These are phyloP conservation scores for Rhizoctonia solani DNA, from an alignment of 1,284 basidiomycete genomes.

Conservation along the genomic window DNA sequence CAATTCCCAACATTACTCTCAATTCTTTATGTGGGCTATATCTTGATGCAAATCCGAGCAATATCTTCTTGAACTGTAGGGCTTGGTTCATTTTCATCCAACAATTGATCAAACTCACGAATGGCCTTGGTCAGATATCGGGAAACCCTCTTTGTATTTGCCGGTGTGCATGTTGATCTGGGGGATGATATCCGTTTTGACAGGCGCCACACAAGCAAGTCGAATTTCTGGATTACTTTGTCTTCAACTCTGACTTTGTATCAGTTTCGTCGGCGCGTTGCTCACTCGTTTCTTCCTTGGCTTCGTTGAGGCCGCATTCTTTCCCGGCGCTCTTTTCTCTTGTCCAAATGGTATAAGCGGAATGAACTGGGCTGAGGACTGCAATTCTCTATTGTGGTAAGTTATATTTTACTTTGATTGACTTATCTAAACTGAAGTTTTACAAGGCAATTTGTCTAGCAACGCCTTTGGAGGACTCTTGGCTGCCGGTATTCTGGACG, in stretches of 20 bases:
- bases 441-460: constrained; percentile 58
- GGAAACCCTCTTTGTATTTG: constrained; percentile 72
- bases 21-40: constrained; percentile 66
- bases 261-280: constrained; percentile 67
- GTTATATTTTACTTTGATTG: constrained; percentile 72
- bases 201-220: constrained; percentile 64
- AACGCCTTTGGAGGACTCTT: constrained; percentile 83
- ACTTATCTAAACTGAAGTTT: constrained; percentile 48
- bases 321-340: constrained; percentile 65
- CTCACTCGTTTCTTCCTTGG: constrained; percentile 75
- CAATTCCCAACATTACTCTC: constrained; percentile 73
- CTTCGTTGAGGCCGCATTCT: constrained; percentile 69
- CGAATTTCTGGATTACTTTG: constrained; percentile 35
- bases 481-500: constrained; percentile 68
- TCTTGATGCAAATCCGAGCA: constrained; percentile 77
- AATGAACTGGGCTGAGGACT: constrained; percentile 69
- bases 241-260: constrained; percentile 40
- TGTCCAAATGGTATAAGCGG: constrained; percentile 74
- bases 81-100: not conserved
- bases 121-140: constrained; percentile 53
- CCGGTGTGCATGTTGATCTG: constrained; percentile 71
- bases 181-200: constrained; percentile 68
- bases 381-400: constrained; percentile 65
- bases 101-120: not conserved
- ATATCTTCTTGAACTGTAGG: constrained; percentile 65